Evolutionary conservation across 129 eudicot species (phyloP).

Genomic region (Kitagawia praeruptora): DNA sequence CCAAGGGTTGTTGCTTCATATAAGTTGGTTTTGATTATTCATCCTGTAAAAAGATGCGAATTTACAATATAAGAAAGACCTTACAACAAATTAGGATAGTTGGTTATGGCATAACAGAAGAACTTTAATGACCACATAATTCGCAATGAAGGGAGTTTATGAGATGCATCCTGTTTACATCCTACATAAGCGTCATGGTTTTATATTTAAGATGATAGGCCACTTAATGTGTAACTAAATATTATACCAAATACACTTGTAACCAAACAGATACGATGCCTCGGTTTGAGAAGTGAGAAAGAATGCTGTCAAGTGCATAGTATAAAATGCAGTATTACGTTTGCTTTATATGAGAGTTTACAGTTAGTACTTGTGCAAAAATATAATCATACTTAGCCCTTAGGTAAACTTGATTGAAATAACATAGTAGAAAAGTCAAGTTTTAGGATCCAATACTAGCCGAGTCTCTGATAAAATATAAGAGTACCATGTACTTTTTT

Average conservation of each 20-base stretch:
- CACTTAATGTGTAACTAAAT: not conserved
- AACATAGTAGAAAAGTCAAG: not conserved
- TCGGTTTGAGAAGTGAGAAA: not conserved
- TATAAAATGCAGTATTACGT: not conserved
- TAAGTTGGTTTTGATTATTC: too few relatives aligned
- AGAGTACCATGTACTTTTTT: not conserved
- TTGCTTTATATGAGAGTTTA: not conserved
- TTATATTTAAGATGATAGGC: not conserved
- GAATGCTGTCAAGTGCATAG: not conserved
- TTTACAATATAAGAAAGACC: too few relatives aligned
- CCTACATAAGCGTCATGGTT: not conserved
- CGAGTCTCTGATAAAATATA: not conserved
- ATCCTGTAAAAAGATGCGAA: too few relatives aligned
- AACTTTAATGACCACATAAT: too few relatives aligned
- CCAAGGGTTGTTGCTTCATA: not conserved
- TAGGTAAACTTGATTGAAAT: not conserved
- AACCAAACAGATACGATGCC: not conserved
- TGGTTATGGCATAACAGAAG: too few relatives aligned
- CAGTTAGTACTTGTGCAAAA: not conserved
- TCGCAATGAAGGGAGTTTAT: not conserved
- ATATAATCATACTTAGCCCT: not conserved
- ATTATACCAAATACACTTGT: not conserved
- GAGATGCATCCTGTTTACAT: not conserved
- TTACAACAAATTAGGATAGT: too few relatives aligned
- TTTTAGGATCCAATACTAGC: not conserved